Base-by-base conservation (phyloP, 345 rosid genomes). In the Ceriops tagal region DNA sequence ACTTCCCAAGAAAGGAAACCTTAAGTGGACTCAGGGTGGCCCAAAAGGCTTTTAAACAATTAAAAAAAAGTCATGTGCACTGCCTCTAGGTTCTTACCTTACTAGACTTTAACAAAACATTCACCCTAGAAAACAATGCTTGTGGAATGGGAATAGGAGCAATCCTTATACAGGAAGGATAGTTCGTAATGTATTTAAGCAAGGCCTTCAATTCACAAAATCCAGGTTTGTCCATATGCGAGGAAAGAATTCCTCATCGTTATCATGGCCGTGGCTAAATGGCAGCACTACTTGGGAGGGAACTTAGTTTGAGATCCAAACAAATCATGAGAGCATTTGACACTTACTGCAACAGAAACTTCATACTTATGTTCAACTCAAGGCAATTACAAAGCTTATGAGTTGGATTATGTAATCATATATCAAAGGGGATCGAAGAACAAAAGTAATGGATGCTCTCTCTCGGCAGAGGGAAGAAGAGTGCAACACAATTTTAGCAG, bases 221-320 rank as follows among this genome's bases (percentile, higher is more conserved):
- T 3, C 8, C 1, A 5, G 6, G 7, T 0, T 3, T n/a, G 2
- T 53, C 10, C 2, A n/a, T 53, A 20, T n/a, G n/a, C 6, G 26
- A 7, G n/a, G 24, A 53, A 53, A 5, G 2, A 53, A n/a, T 6
- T 20, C 4, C 24, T 8, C 0, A 10, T 0, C 7, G n/a, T 52
- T 52, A 8, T 37, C 11, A 37, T 37, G 43, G 10, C 10, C 0
- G 10, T 8, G 11, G 8, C 43, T 8, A 37, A 37, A 2, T 37
- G 11, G 10, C 10, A 9, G 8, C 43, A 8, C 8, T 24, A 56
- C 31, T 24, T 24, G 26, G 6, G 13, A 24, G 2, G 16, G 28
- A 1, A 6, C 2, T 1, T 0, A 3, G 0, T 0, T 56, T 24
- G 6, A 3, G 0, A 56, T 56, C 4, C 3, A 56, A 3, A 24